Base-by-base conservation (phyloP, 2,329 filamentous ascomycete genomes). In the Orbilia javanica region DNA sequence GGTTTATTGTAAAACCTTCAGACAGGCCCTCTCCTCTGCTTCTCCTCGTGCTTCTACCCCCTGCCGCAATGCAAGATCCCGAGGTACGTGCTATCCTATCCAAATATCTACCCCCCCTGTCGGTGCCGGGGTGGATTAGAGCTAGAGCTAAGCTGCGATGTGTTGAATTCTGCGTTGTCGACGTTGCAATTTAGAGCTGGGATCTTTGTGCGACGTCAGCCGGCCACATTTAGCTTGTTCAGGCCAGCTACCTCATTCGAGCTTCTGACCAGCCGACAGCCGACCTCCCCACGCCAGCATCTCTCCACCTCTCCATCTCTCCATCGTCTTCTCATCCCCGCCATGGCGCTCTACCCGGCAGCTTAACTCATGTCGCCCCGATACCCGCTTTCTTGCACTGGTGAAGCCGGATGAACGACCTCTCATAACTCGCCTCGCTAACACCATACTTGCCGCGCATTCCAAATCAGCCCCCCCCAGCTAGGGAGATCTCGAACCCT, bases 331-430 rank as follows among this genome's bases (percentile, higher is more conserved):
- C 52, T 20, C 25, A 36, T 36, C 52, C 18, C 27, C 31, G 4
- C 15, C 52, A 57, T 77, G 73, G 69, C 53, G 34, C 73, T 29
- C 52, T 53, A 50, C 50, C 34, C 72, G 29, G 73, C 60, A 27
- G 67, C 67, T 27, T 78, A 36, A 78, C 74, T 78, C 63, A 78
- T 78, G 74, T 72, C 67, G 67, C 63, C 44, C 39, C 42, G 42
- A 64, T 31, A 34, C 44, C 62, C 50, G 20, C 52, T 72, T 22
- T 71, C 48, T 42, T 53, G 42, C 50, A 72, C 63, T 39, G 62
- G 74, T 68, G 67, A 78, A 72, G 74, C 67, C 67, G 74, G 74
- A 36, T 72, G 53, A 72, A 60, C 39, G 15, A 64, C 53, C 55
- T 34, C 66, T 13, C n/a, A 18, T 64, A 52, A 39, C 34, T 29